phyloP scores from a whole-genome alignment of 1,284 basidiomycete genomes.

The Chalciporus sp. region DNA sequence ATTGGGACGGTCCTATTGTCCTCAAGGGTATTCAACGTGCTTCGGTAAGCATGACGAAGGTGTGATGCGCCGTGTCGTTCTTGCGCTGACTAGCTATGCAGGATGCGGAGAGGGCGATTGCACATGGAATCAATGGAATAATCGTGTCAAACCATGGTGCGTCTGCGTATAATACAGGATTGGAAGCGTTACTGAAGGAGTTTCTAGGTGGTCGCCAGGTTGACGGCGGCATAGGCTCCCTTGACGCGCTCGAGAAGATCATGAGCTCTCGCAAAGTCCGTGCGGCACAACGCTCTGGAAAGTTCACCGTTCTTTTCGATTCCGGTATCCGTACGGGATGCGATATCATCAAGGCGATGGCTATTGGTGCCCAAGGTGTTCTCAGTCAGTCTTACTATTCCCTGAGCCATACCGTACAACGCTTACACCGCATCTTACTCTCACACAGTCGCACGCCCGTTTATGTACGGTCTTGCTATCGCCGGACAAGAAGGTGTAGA shows the following conservation, averaged over 20 bases:
- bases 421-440: not conserved
- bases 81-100: conserved; percentile 24
- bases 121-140: conserved; percentile 72
- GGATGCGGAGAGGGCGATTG: conserved; percentile 75
- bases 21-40: conserved; percentile 71
- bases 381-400: conserved; percentile 49
- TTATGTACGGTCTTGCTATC: conserved; percentile 62
- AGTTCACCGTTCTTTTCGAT: conserved; percentile 77
- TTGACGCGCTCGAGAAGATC: conserved; percentile 69
- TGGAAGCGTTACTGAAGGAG: not conserved
- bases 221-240: conserved; percentile 77
- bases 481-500: conserved; percentile 68
- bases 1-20: conserved; percentile 74
- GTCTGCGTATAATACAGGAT: not conserved
- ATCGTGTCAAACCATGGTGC: conserved; percentile 82
- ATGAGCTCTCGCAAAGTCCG: conserved; percentile 61
- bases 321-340: conserved; percentile 78
- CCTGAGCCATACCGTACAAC: not conserved
- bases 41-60: conserved; percentile 38
- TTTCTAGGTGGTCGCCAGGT: conserved; percentile 74
- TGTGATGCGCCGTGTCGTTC: not conserved
- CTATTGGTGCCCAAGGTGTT: conserved; percentile 68
- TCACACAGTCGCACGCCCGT: conserved; percentile 56
- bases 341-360: conserved; percentile 78
- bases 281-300: conserved; percentile 57